Base-by-base conservation (phyloP, 176 grass and related monocot species). In the Cenchrus fungigraminus region DNA sequence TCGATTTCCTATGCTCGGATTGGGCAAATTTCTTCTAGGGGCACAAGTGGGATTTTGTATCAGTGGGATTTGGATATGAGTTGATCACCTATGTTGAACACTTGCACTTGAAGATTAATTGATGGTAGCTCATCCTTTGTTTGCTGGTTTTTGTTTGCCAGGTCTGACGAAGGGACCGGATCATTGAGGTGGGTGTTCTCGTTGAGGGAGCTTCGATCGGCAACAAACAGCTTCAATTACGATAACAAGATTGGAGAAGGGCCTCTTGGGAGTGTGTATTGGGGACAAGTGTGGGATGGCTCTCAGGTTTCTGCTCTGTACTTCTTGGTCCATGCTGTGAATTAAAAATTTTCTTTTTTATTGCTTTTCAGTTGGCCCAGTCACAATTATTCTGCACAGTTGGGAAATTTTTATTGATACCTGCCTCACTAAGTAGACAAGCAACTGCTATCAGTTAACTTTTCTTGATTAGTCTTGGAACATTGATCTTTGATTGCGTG, bases 221-320 rank as follows among this genome's bases (percentile, higher is more conserved):
- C 94, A 1, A 92, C 94, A n/a, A 94, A 94, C 29, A 97, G 80
- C 81, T 97, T 97, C 80, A 94, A 97, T 77, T 97, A 94, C 25
- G 94, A 97, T 25, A 97, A 97, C 89, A 94, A 92, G 84, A 89
- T 97, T 37, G 91, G 94, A 65, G 94, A 94, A 88, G 91, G 91
- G 15, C 80, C 88, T 2, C 74, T 91, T 49, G 91, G 91, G 5
- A 92, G 89, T 58, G 91, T 97, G 32, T 97, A 97, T 70, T 97
- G 94, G 94, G 94, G 91, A 54, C 91, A 94, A 85, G 84, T 97
- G 29, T 97, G 94, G 94, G 91, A 97, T 84, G 91, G 89, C 22
- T 91, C 89, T 90, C 94, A 94, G 94, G 94, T 97, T 54, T 47
- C 65, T 55, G 63, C 73, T 86, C 80, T 65, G 47, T 25, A 62